Conservation (phyloP, 805 yeast genomes). For the Komagataella populi region DNA sequence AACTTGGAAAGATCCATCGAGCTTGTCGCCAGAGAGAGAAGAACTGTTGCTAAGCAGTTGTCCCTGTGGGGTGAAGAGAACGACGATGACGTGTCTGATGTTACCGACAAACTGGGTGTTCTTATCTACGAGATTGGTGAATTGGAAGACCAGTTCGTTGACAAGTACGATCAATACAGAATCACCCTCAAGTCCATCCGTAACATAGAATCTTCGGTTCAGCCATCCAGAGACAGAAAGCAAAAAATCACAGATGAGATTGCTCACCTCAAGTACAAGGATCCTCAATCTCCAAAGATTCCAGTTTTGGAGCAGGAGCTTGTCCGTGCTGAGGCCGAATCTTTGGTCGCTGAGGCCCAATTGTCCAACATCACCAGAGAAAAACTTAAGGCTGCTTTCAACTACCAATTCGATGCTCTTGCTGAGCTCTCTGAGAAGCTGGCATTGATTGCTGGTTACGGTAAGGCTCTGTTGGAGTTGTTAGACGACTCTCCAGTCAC, state of each 20-base stretch:
- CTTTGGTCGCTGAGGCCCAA: conserved; percentile 98
- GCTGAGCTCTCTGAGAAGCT: conserved; percentile 94
- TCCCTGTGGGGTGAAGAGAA: conserved; percentile 97
- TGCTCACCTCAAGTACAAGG: conserved; percentile 96
- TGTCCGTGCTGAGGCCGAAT: conserved; percentile 98
- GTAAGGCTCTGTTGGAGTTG: conserved; percentile 91
- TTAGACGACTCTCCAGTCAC: conserved; percentile 95
- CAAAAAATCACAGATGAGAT: conserved; percentile 95
- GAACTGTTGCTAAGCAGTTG: conserved; percentile 93
- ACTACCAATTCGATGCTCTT: conserved; percentile 90
- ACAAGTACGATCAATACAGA: conserved; percentile 96
- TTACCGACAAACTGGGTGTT: conserved; percentile 95
- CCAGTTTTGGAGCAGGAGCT: conserved; percentile 94
- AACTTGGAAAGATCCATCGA: conserved; percentile 90
- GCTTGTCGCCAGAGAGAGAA: conserved; percentile 84
- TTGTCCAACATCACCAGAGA: conserved; percentile 96
- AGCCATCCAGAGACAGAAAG: conserved; percentile 96
- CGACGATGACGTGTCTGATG: conserved; percentile 94
- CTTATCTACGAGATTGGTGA: conserved; percentile 93
- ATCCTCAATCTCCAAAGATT: conserved; percentile 94
- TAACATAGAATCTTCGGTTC: conserved; percentile 95
- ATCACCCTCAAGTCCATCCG: conserved; percentile 88
- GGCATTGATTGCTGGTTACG: conserved; percentile 97
- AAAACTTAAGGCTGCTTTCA: conserved; percentile 93
- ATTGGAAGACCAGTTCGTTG: conserved; percentile 95